Conservation (phyloP, 1,284 basidiomycete species). For the Neonothopanus nambi region DNA sequence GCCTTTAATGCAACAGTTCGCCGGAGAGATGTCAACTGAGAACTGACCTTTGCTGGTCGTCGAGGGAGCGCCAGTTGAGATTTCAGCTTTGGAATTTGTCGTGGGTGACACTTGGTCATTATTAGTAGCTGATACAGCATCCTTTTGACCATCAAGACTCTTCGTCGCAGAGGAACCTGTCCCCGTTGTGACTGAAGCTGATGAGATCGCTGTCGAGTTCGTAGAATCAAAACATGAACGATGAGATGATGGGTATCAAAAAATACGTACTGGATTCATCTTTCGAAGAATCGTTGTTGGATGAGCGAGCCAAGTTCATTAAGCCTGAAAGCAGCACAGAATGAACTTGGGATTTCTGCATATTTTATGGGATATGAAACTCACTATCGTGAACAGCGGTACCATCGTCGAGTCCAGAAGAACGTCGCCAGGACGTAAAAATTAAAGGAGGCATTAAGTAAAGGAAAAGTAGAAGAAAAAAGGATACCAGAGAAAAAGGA, state of each 20-base stretch:
- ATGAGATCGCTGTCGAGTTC: too few relatives aligned
- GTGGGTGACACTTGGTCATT: not conserved
- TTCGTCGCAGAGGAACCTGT: slow-evolving; percentile 2
- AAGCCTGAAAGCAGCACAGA: too few relatives aligned
- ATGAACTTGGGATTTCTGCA: too few relatives aligned
- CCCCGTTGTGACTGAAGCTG: not conserved
- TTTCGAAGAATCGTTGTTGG: too few relatives aligned
- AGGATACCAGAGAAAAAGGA: not conserved
- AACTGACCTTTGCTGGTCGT: too few relatives aligned
- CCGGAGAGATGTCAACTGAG: too few relatives aligned
- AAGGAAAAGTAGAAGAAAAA: not conserved
- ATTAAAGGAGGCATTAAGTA: not conserved
- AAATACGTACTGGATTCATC: too few relatives aligned
- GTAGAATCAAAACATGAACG: too few relatives aligned
- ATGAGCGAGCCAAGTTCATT: too few relatives aligned
- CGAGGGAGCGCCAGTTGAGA: not conserved
- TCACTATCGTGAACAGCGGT: not conserved
- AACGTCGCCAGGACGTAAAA: slow-evolving; percentile 1
- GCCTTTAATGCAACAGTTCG: not conserved
- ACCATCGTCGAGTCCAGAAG: not conserved
- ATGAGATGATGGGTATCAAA: too few relatives aligned
- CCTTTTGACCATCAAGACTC: not conserved
- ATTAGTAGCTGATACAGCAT: not conserved
- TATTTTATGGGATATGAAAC: not conserved
- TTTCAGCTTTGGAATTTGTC: slow-evolving; percentile 1